phyloP scores from a whole-genome alignment of 306 rosid genomes.

The Dalbergia oliveri region DNA sequence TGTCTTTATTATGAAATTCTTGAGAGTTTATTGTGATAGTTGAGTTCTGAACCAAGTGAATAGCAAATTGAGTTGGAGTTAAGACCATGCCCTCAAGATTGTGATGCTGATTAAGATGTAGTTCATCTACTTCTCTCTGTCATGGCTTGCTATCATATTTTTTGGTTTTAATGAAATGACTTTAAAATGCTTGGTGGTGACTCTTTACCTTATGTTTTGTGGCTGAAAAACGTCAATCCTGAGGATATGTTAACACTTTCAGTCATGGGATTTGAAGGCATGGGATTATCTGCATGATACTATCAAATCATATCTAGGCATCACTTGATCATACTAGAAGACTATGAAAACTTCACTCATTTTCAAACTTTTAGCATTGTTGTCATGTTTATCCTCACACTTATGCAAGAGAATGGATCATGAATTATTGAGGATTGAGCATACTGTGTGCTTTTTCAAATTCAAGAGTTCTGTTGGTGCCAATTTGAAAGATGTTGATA shows the following conservation, averaged over 20 bases:
- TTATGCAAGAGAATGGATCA: background rate
- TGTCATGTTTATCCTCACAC: conserved; percentile 1
- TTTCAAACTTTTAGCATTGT: conserved; percentile 11
- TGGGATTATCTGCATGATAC: conserved; percentile 1
- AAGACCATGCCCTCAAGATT: conserved; percentile 26
- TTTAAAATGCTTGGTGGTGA: conserved; percentile 11
- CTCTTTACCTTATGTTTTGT: background rate
- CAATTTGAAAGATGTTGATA: conserved; percentile 34
- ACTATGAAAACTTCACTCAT: background rate
- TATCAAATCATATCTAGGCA: background rate
- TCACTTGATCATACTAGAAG: conserved; percentile 10
- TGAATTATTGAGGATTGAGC: conserved; percentile 32
- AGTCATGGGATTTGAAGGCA: background rate
- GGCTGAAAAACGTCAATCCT: background rate
- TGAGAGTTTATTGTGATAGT: conserved; percentile 44
- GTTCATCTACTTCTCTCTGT: conserved; percentile 30
- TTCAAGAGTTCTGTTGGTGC: conserved; percentile 2
- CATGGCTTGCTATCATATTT: conserved; percentile 24
- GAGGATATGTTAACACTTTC: conserved; percentile 2
- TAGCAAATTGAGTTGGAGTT: conserved; percentile 42
- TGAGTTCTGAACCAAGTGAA: conserved; percentile 48
- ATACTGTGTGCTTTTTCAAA: background rate
- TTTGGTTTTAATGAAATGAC: background rate
- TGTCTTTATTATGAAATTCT: conserved; percentile 41
- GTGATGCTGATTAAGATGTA: conserved; percentile 26